These are phyloP conservation scores for Escallonia rubra DNA, from an alignment of 129 eudicot genomes.

Conservation along the genomic window DNA sequence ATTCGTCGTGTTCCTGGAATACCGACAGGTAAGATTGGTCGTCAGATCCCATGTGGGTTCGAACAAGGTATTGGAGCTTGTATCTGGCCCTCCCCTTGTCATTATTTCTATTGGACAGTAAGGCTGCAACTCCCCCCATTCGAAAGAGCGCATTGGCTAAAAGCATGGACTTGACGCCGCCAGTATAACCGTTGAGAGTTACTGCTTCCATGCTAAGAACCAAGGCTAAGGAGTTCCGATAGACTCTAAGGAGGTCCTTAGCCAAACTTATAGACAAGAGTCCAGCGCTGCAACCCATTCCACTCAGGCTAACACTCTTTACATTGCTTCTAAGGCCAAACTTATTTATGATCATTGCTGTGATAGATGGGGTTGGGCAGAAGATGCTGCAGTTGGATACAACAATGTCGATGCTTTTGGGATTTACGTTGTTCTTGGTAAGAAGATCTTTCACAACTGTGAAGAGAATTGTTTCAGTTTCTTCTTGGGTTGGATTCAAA, in stretches of 20 bases:
- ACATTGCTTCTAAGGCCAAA: constrained; percentile 48
- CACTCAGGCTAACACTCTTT: constrained; percentile 38
- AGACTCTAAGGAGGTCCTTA: constrained; percentile 40
- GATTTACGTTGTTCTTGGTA: constrained; percentile 14
- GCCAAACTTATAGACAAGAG: constrained; percentile 42
- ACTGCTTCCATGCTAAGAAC: constrained; percentile 50
- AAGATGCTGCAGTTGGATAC: constrained; percentile 28
- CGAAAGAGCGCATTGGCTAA: constrained; percentile 43
- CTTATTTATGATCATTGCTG: constrained; percentile 39
- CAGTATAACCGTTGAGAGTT: constrained; percentile 35
- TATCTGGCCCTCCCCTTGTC: constrained; percentile 41
- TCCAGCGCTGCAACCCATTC: constrained; percentile 75
- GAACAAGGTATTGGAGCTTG: constrained; percentile 33
- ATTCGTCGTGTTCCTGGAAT: constrained; percentile 33
- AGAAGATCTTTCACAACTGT: constrained; percentile 21
- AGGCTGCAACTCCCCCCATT: constrained; percentile 54
- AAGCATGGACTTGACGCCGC: constrained; percentile 48
- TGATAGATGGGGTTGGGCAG: constrained; percentile 35
- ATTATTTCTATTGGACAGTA: constrained; percentile 34
- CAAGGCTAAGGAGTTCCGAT: constrained; percentile 36
- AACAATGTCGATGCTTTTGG: constrained; percentile 27
- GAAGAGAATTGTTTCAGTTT: constrained; percentile 19
- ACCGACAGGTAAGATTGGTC: constrained; percentile 45
- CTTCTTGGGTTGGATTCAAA: constrained; percentile 7
- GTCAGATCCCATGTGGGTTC: constrained; percentile 52